phyloP scores from a whole-genome alignment of 495 filamentous ascomycete species.

The Chaetomium fimeti region DNA sequence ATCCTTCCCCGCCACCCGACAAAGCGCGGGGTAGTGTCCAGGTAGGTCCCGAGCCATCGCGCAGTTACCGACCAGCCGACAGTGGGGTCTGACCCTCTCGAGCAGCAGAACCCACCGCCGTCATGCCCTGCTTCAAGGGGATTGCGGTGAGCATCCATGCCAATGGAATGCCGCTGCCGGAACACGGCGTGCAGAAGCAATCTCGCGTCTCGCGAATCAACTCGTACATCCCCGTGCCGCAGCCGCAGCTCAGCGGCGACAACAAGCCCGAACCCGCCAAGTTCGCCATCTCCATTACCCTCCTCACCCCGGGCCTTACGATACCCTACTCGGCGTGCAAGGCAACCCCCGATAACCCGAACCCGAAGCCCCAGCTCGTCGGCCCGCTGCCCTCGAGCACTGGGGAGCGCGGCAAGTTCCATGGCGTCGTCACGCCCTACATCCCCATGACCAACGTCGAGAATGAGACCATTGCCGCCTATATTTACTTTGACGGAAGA shows the following conservation, averaged over 20 bases:
- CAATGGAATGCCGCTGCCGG: slow-evolving; percentile 79
- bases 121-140: slow-evolving; percentile 97
- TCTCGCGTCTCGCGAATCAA: slow-evolving; percentile 87
- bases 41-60: background rate
- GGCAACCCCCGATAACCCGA: slow-evolving; percentile 65
- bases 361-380: slow-evolving; percentile 75
- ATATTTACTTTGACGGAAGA: slow-evolving; percentile 97
- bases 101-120: slow-evolving; percentile 9
- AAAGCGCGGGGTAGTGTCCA: slow-evolving; percentile 16
- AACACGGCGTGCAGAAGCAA: slow-evolving; percentile 93
- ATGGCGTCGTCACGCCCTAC: slow-evolving; percentile 75
- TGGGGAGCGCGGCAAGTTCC: slow-evolving; percentile 43
- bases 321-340: slow-evolving; percentile 89
- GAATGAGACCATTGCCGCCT: slow-evolving; percentile 96
- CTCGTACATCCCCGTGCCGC: slow-evolving; percentile 93
- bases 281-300: slow-evolving; percentile 94
- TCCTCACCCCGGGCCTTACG: slow-evolving; percentile 81
- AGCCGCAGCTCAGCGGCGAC: slow-evolving; percentile 69
- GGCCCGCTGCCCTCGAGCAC: slow-evolving; percentile 57
- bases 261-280: slow-evolving; percentile 83
- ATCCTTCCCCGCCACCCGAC: slow-evolving; percentile 7
- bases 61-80: slow-evolving; percentile 2
- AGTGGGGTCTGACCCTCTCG: slow-evolving; percentile 7
- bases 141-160: slow-evolving; percentile 96
- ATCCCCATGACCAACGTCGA: slow-evolving; percentile 81